Percentiles rank a stretch among this genome's conserved stretches.
These are phyloP conservation scores for Leishmania braziliensis DNA, from an alignment of 208 protist species.

Conservation along the genomic window DNA sequence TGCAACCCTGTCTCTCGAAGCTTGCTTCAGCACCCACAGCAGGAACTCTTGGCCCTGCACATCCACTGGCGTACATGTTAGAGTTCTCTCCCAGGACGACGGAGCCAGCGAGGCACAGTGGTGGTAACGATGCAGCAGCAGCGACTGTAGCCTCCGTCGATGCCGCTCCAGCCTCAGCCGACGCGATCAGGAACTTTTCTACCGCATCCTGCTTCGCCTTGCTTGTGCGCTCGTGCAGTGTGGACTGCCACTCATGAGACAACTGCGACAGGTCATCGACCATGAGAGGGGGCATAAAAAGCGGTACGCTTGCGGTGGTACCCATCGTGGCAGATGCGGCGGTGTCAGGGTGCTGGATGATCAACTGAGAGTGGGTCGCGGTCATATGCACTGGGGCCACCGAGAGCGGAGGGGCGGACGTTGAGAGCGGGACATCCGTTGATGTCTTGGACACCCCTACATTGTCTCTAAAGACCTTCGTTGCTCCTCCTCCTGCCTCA, in stretches of 20 bases:
- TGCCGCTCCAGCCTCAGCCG: constrained; percentile 28
- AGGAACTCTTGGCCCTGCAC: neutral
- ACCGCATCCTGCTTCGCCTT: constrained; percentile 27
- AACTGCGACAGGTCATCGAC: constrained; percentile 36
- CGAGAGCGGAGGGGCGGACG: neutral
- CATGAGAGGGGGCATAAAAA: constrained; percentile 37
- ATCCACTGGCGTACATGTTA: neutral
- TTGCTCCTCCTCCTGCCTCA: neutral
- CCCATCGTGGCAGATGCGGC: neutral
- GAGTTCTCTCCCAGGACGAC: neutral
- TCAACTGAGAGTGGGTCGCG: neutral
- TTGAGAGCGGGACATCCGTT: neutral
- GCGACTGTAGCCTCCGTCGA: neutral
- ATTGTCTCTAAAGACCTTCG: neutral
- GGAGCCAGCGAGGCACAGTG: neutral
- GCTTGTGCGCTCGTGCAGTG: constrained; percentile 33
- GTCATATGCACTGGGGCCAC: neutral
- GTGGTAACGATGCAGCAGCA: neutral
- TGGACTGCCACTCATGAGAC: constrained; percentile 49
- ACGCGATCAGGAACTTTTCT: constrained; percentile 34
- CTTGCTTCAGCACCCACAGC: neutral
- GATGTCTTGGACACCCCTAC: neutral
- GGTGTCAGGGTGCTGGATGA: neutral
- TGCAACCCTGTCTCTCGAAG: neutral
- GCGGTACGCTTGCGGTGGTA: constrained; percentile 6